Percentiles rank a stretch among this genome's conserved stretches.
These are phyloP conservation scores for Leccinellum rugosiceps DNA, from an alignment of 768 basidiomycete species.

Conservation along the genomic window DNA sequence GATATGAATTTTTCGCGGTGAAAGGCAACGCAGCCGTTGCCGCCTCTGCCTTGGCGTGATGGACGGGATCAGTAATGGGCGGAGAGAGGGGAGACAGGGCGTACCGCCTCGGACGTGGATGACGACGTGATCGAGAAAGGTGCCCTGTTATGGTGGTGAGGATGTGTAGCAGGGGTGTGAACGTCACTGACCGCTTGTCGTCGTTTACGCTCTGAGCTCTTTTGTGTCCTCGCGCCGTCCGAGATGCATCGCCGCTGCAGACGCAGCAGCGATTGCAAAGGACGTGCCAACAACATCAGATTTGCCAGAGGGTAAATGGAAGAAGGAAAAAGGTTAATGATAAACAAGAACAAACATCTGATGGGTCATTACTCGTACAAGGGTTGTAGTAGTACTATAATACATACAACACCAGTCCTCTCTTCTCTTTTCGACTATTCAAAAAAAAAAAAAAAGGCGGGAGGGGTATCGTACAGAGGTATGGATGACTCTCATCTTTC, in stretches of 20 bases:
- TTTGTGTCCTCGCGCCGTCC: constrained; percentile 22
- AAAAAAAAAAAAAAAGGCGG: background rate
- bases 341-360: constrained; percentile 13
- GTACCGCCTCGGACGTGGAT: constrained; percentile 76
- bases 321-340: background rate
- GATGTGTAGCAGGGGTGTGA: background rate
- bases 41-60: constrained; percentile 65
- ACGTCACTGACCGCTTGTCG: constrained; percentile 54
- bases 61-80: background rate
- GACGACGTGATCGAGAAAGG: constrained; percentile 79
- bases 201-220: constrained; percentile 74
- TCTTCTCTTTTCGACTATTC: background rate
- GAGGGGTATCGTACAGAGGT: background rate
- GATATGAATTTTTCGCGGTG: constrained; percentile 85
- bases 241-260: background rate
- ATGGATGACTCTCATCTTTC: constrained; percentile 7
- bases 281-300: background rate
- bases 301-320: background rate
- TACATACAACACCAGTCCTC: constrained; percentile 4
- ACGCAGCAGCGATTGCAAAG: background rate
- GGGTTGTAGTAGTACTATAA: background rate
- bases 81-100: constrained; percentile 9
- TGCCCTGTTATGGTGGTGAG: constrained; percentile 45
- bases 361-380: background rate
- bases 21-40: constrained; percentile 90